Evolutionary conservation across 2,329 filamentous ascomycete species (phyloP).

Genomic region (Chaetomiaceae sp.): DNA sequence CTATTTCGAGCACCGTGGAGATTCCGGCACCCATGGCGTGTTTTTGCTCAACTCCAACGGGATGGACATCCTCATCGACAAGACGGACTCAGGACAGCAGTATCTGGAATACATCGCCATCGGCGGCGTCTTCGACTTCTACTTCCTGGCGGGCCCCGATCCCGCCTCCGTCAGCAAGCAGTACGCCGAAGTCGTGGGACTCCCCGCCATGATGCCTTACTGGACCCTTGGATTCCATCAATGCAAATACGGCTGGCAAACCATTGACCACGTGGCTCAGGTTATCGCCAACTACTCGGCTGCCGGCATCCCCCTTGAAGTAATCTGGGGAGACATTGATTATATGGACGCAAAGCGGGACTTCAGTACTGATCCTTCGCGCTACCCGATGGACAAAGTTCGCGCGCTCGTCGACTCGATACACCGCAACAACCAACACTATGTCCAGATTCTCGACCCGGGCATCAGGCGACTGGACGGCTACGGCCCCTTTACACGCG

Average conservation of each 20-base stretch:
- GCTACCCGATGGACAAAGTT: conserved; percentile 58
- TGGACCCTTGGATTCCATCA: conserved; percentile 61
- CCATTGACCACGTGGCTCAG: conserved; percentile 59
- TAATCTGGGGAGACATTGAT: conserved; percentile 63
- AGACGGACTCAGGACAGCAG: conserved; percentile 53
- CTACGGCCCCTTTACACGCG: conserved; percentile 38
- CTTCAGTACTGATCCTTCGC: conserved; percentile 59
- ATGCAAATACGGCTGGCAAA: conserved; percentile 60
- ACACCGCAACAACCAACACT: conserved; percentile 61
- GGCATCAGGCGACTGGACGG: conserved; percentile 46
- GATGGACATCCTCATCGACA: conserved; percentile 71
- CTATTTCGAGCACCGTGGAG: conserved; percentile 64
- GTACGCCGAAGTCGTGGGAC: conserved; percentile 53
- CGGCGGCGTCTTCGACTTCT: conserved; percentile 70
- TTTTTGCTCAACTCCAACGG: conserved; percentile 69
- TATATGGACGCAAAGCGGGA: conserved; percentile 52
- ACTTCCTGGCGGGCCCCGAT: conserved; percentile 57
- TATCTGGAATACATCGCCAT: conserved; percentile 76
- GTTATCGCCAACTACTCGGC: conserved; percentile 63
- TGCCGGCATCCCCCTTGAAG: conserved; percentile 62
- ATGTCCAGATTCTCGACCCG: conserved; percentile 74
- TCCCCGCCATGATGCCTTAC: conserved; percentile 59
- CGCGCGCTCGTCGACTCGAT: conserved; percentile 63
- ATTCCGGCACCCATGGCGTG: conserved; percentile 55
- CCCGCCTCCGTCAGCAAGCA: conserved; percentile 56